Evolutionary conservation across 164 flowering plant genomes (phyloP), one percentile per base, ranked within the genome.

Genomic region (Berberis vulgaris): DNA sequence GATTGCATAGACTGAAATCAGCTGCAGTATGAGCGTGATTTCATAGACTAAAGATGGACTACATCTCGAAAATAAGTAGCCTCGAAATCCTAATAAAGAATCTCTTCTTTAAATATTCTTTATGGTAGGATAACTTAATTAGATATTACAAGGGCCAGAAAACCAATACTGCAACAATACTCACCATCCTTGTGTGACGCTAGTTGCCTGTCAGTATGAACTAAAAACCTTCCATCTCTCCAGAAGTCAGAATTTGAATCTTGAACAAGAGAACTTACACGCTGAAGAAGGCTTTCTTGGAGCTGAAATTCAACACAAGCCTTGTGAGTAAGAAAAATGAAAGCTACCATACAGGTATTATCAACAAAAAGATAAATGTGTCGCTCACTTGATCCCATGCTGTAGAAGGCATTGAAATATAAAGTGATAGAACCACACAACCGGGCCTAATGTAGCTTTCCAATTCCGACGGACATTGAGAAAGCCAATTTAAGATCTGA

Each of bases 371-470:
- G 50, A 66, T 49, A 52, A 63, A 26, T 45, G 41, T 12, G 71
- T 53, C 66, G 80, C 94, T 81, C 76, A 93, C 98, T 71, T 81
- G 78, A 44, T 86, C 83, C 98, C 98, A 93, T 41, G 84, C 79
- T 77, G 76, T 62, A 50, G 76, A 73, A 50, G 94, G 59, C 97
- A 89, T 83, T 41, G 88, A 81, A 38, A 80, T 55, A 73, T 89
- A 93, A 54, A 90, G 59, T 6, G 96, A 78, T 13, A 93, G 74
- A 68, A 90, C 84, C 66, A 93, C 84, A 74, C 98, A 93, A 46
- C 98, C 97, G 58, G 98, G 98, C 67, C 98, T 77, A 13, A 93
- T 93, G 74, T 88, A 86, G 76, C 98, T 86, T 75, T 93, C 98
- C 82, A 93, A 86, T 56, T 93, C 97, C 10, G 94, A 78, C 40